Conservation (phyloP, 73 alveolate species). For the Paramecium sonneborni region DNA sequence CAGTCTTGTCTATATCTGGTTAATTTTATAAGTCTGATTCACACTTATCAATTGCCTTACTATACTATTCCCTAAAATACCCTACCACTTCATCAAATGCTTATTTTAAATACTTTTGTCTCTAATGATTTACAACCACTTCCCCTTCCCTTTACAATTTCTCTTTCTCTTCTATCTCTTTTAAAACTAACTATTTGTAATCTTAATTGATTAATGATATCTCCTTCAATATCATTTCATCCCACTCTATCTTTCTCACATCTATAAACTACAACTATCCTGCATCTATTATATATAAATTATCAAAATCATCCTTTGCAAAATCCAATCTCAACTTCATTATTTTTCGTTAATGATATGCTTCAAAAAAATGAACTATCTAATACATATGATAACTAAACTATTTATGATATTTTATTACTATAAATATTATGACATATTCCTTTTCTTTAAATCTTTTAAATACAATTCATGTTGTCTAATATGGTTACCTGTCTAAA, state of each 20-base stretch:
- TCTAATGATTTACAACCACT: background rate
- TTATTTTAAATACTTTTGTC: background rate
- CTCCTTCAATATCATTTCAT: slow-evolving; percentile 43
- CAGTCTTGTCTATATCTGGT: slow-evolving; percentile 7
- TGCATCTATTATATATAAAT: background rate
- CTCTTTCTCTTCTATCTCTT: background rate
- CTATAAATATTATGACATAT: background rate
- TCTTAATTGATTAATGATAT: background rate
- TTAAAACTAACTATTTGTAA: background rate
- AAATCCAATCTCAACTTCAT: background rate
- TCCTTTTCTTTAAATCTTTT: background rate
- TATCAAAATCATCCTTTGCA: slow-evolving; percentile 43
- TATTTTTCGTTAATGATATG: slow-evolving; percentile 33
- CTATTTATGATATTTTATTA: background rate
- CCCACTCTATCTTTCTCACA: background rate
- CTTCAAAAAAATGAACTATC: slow-evolving; percentile 40
- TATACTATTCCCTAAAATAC: background rate
- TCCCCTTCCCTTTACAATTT: background rate
- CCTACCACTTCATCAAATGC: background rate
- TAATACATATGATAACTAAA: background rate
- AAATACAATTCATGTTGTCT: background rate
- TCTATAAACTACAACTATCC: background rate
- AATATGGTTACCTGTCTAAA: background rate
- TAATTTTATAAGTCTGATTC: background rate
- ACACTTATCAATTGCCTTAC: background rate